Conservation (phyloP, 208 protist genomes). For the Leishmania major region DNA sequence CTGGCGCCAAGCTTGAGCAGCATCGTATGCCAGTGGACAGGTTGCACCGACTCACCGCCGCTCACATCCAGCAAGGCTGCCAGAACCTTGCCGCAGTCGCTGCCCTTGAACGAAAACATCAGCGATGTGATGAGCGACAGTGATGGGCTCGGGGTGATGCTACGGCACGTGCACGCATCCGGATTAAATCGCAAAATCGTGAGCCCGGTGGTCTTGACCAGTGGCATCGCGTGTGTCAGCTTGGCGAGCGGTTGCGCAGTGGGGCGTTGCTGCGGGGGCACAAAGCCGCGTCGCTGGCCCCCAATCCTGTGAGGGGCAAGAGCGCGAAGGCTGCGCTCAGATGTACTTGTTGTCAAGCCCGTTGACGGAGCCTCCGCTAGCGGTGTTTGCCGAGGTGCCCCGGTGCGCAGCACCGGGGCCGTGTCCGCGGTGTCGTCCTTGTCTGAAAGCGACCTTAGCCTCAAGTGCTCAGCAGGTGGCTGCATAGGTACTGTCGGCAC, state of each 20-base stretch:
- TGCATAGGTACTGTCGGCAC: conserved; percentile 33
- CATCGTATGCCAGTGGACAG: conserved; percentile 43
- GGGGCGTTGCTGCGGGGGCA: conserved; percentile 26
- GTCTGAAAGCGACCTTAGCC: not conserved
- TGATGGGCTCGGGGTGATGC: conserved; percentile 9
- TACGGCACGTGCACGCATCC: not conserved
- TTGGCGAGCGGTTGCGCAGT: not conserved
- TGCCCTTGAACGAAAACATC: conserved; percentile 22
- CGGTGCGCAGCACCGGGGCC: not conserved
- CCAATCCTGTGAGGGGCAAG: not conserved
- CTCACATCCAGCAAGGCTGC: conserved; percentile 8
- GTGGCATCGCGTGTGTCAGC: not conserved
- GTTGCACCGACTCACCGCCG: conserved; percentile 9
- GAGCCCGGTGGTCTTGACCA: conserved; percentile 4
- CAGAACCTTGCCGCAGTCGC: conserved; percentile 23
- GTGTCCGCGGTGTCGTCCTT: not conserved
- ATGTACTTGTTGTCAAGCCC: not conserved
- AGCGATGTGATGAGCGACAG: conserved; percentile 16
- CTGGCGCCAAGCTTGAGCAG: conserved; percentile 53
- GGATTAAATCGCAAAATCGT: conserved; percentile 8
- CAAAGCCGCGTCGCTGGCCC: conserved; percentile 24
- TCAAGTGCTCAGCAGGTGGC: not conserved
- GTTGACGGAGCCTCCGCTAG: not conserved
- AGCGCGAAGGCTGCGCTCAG: not conserved
- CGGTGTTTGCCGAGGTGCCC: no score